phyloP scores from a whole-genome alignment of 306 rosid species.

The Vachellia pachyceras region DNA sequence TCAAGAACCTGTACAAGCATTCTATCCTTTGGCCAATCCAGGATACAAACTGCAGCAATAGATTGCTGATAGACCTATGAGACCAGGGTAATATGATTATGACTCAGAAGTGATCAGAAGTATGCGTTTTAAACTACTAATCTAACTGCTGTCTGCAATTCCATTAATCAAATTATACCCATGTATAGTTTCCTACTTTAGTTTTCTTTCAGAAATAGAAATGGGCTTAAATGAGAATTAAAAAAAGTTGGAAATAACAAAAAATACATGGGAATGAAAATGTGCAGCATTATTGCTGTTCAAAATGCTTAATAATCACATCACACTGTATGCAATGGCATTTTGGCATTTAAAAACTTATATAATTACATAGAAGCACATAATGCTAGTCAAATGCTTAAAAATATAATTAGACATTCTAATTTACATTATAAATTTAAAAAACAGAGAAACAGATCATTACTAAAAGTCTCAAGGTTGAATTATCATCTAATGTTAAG shows the following conservation, averaged over 20 bases:
- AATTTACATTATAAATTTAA: too few relatives aligned
- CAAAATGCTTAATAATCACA: background rate
- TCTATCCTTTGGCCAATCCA: slow-evolving; percentile 96
- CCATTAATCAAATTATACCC: background rate
- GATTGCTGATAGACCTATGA: slow-evolving; percentile 96
- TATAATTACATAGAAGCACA: too few relatives aligned
- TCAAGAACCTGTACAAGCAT: slow-evolving; percentile 96
- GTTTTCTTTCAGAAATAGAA: slow-evolving; percentile 5
- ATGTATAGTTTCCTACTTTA: background rate
- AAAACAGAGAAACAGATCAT: too few relatives aligned
- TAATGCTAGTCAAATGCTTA: too few relatives aligned
- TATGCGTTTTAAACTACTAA: background rate
- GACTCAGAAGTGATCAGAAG: background rate
- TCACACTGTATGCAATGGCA: background rate
- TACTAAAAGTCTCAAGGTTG: too few relatives aligned
- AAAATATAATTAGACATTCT: too few relatives aligned
- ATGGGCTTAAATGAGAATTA: background rate
- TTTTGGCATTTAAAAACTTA: too few relatives aligned
- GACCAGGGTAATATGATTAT: slow-evolving; percentile 4
- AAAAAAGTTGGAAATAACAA: background rate
- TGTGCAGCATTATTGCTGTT: too few relatives aligned
- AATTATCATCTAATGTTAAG: too few relatives aligned
- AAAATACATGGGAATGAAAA: background rate
- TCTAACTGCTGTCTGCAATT: slow-evolving; percentile 15
- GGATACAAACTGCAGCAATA: slow-evolving; percentile 87